Evolutionary conservation across 2,329 filamentous ascomycete species (phyloP), one percentile per base, ranked within the genome.

Genomic region (Penicillium sp.): DNA sequence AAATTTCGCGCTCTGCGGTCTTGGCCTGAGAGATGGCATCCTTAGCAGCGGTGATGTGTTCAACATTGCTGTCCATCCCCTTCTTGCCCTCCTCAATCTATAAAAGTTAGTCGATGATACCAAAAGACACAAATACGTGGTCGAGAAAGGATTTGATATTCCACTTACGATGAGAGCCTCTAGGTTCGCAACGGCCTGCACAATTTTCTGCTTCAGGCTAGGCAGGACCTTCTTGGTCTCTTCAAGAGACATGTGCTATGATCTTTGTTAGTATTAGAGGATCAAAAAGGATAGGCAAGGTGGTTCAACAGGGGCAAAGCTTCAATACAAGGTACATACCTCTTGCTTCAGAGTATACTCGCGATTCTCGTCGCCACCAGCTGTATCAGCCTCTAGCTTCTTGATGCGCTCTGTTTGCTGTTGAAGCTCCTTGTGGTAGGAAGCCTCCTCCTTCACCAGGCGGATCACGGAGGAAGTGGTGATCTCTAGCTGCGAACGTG

Each of bases 361-460:
- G 46, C 83, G 84, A 74, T 97, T 96, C 63, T 87, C 86, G 62
- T 93, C 90, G 8, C 86, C 84, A 57, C 89, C 88, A 49, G 82
- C 79, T 30, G 84, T 71, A 63, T 88, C 84, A 41, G 80, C 78
- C 70, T 86, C 81, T 16, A 96, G 80, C 70, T 85, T 84, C 71
- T 82, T 77, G 60, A 95, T 82, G 53, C 88, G 84, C 57, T 82
- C 81, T 64, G 89, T 81, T 71, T 97, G 92, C 61, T 87, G 80
- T 60, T 82, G 78, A 18, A 92, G 82, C 74, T 99, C 94, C 70
- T 88, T 88, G 79, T 92, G 88, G 77, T 99, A 97, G 66, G 87
- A 93, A 36, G 83, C 79, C 74, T 97, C 90, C 74, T 99, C 94
- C 75, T 96, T 97, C 62, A 96, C 84, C 44, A 97, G 84, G 55